phyloP scores from a whole-genome alignment of 164 flowering plant species.

The Nelumbo lutea region DNA sequence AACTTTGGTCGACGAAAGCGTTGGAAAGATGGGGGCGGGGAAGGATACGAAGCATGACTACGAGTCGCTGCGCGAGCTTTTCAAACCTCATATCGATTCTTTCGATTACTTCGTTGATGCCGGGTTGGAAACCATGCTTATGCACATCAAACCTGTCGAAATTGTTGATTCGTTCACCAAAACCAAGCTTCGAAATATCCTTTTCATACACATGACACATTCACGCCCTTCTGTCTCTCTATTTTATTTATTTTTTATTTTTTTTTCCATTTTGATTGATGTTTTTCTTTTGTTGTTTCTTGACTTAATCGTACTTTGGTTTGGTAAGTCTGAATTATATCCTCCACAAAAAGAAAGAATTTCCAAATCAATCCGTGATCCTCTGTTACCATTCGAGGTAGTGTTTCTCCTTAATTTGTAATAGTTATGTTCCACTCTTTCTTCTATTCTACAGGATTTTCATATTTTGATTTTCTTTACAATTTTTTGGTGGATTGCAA shows the following conservation, averaged over 20 bases:
- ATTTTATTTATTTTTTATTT: no score
- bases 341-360: slow-evolving; percentile 41
- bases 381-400: slow-evolving; percentile 58
- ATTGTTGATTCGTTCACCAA: slow-evolving; percentile 33
- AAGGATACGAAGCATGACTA: slow-evolving; percentile 13
- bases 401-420: background rate
- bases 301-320: slow-evolving; percentile 55
- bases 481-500: slow-evolving; percentile 8
- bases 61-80: slow-evolving; percentile 43
- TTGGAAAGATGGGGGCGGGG: background rate
- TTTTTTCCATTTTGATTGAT: background rate
- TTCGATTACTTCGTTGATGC: slow-evolving; percentile 54
- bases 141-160: slow-evolving; percentile 42
- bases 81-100: slow-evolving; percentile 74
- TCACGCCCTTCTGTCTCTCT: background rate
- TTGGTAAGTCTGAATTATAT: slow-evolving; percentile 36
- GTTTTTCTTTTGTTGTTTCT: slow-evolving; percentile 18
- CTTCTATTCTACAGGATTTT: background rate
- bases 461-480: background rate
- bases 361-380: slow-evolving; percentile 7
- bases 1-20: no score
- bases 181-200: slow-evolving; percentile 67
- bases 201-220: slow-evolving; percentile 20
- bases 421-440: background rate
- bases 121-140: slow-evolving; percentile 48